A percentile compares a stretch with the other conserved stretches of the same genome.
Conservation (phyloP, 1,284 basidiomycete genomes). For the Microbotryomycetes sp. region DNA sequence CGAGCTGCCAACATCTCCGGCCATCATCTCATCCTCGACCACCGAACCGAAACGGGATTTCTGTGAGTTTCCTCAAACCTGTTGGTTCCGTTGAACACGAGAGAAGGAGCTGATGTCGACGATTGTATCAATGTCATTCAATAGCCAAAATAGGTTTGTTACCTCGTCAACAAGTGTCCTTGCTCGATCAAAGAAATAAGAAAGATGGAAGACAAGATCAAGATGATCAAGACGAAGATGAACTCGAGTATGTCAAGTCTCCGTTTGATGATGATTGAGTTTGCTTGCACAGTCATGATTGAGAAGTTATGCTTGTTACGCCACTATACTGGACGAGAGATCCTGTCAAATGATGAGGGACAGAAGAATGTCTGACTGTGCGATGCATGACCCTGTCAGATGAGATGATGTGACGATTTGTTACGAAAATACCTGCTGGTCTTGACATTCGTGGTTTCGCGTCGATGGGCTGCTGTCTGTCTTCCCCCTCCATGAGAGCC, state of each 20-base stretch:
- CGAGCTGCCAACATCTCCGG: not conserved
- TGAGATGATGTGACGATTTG: too few relatives aligned
- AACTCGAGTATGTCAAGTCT: conserved; percentile 22
- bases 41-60: not conserved
- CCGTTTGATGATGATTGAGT: conserved; percentile 32
- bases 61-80: not conserved
- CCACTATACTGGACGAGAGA: too few relatives aligned
- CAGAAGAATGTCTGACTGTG: too few relatives aligned
- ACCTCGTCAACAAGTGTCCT: conserved; percentile 23
- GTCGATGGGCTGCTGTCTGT: too few relatives aligned
- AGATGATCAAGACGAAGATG: conserved; percentile 15
- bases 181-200: conserved; percentile 23
- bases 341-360: too few relatives aligned
- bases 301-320: too few relatives aligned
- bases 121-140: not conserved
- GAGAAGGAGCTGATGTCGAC: too few relatives aligned
- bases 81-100: not conserved
- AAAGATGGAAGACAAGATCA: not conserved
- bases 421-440: too few relatives aligned
- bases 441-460: too few relatives aligned
- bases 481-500: too few relatives aligned
- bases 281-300: too few relatives aligned
- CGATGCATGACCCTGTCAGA: too few relatives aligned
- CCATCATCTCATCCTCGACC: not conserved
- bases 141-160: conserved; percentile 28